phyloP scores from a whole-genome alignment of 2,329 filamentous ascomycete genomes.

The Penicillium sp. region DNA sequence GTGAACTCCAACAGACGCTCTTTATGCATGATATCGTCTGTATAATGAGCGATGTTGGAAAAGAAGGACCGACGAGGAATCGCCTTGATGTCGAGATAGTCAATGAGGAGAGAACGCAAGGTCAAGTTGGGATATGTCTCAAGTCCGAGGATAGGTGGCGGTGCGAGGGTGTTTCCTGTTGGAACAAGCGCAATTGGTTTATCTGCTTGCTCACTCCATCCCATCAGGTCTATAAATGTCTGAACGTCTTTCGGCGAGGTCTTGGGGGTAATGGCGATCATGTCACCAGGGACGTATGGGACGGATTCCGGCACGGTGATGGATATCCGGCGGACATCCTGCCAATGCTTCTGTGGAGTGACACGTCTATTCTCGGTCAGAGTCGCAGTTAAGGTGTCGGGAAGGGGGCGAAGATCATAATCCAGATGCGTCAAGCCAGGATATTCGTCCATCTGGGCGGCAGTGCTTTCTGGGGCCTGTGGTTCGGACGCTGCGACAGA shows the following conservation, averaged over 20 bases:
- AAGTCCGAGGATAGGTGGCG: slow-evolving; percentile 46
- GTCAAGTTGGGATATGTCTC: slow-evolving; percentile 57
- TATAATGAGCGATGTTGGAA: slow-evolving; percentile 75
- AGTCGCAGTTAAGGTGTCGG: slow-evolving; percentile 61
- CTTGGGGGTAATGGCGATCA: slow-evolving; percentile 81
- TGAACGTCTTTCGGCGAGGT: slow-evolving; percentile 85
- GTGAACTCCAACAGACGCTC: slow-evolving; percentile 85
- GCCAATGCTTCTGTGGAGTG: slow-evolving; percentile 81
- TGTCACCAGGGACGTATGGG: slow-evolving; percentile 74
- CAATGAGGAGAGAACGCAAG: slow-evolving; percentile 75
- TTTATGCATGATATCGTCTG: slow-evolving; percentile 72
- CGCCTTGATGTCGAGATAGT: slow-evolving; percentile 86
- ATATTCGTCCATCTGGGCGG: slow-evolving; percentile 22
- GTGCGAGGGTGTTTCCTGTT: slow-evolving; percentile 31
- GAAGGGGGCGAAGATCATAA: slow-evolving; percentile 62
- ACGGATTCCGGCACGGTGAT: slow-evolving; percentile 57
- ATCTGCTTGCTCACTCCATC: slow-evolving; percentile 77
- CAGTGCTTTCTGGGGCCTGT: slow-evolving; percentile 6
- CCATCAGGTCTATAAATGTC: slow-evolving; percentile 76
- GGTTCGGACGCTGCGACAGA: slow-evolving; percentile 6
- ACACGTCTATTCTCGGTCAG: slow-evolving; percentile 72
- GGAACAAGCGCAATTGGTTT: slow-evolving; percentile 62
- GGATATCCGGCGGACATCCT: slow-evolving; percentile 85
- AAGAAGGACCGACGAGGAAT: slow-evolving; percentile 91
- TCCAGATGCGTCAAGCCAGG: slow-evolving; percentile 41